A percentile compares a stretch with the other conserved stretches of the same genome.
phyloP scores from a whole-genome alignment of 1,139 yeast genomes.

The Saccharomyces hybrid region DNA sequence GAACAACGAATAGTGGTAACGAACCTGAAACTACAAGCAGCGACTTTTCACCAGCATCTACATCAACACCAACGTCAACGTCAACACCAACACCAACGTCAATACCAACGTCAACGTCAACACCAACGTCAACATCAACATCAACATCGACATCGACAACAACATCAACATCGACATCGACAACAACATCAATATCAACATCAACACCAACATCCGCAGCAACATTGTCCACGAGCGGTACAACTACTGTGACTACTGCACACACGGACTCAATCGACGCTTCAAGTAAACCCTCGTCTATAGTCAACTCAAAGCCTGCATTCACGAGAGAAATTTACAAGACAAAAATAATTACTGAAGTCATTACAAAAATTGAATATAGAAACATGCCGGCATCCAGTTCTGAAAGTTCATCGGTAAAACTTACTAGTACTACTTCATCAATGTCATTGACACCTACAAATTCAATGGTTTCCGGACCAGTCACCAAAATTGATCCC shows the following conservation, averaged over 20 bases:
- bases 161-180: background rate
- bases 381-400: background rate
- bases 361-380: background rate
- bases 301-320: background rate
- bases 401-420: background rate
- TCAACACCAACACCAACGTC: no score
- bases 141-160: no score
- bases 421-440: background rate
- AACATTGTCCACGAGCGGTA: background rate
- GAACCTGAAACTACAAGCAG: background rate
- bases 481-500: background rate
- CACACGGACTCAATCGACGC: background rate
- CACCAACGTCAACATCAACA: no score
- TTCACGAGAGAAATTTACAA: background rate
- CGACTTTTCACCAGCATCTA: background rate
- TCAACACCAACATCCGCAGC: background rate
- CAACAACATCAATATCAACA: background rate
- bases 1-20: background rate
- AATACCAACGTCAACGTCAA: no score
- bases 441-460: background rate
- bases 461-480: background rate
- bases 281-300: background rate
- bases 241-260: background rate
- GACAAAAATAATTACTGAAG: background rate
- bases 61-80: no score